Conservation (phyloP, 2,329 filamentous ascomycete genomes). For the Harringtonia aguacate region DNA sequence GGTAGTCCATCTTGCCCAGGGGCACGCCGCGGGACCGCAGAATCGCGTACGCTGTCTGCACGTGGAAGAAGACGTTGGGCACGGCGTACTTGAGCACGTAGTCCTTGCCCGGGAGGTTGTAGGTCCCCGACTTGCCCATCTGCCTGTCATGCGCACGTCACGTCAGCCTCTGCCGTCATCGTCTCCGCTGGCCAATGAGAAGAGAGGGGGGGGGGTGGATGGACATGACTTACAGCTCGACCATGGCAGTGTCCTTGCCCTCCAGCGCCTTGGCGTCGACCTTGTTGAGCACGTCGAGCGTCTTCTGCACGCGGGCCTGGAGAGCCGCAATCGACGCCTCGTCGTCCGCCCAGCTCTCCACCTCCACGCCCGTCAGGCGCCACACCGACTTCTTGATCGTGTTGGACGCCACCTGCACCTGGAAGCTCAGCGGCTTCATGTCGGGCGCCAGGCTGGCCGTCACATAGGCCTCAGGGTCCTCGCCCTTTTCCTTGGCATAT, state of each 20-base stretch:
- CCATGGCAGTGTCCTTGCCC: slow-evolving; percentile 13
- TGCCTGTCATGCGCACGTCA: not conserved
- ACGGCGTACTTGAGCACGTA: slow-evolving; percentile 35
- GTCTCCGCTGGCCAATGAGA: not conserved
- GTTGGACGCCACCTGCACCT: slow-evolving; percentile 21
- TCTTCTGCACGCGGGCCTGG: slow-evolving; percentile 17
- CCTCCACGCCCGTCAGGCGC: slow-evolving; percentile 15
- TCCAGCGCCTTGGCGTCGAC: slow-evolving; percentile 17
- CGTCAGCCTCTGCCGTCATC: not conserved
- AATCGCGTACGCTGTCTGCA: slow-evolving; percentile 44
- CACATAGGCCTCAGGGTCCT: slow-evolving; percentile 15
- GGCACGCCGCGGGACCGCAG: slow-evolving; percentile 44
- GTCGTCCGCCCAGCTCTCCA: slow-evolving; percentile 16
- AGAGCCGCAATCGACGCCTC: slow-evolving; percentile 23
- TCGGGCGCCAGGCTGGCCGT: slow-evolving; percentile 18
- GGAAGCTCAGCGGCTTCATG: slow-evolving; percentile 25
- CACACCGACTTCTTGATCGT: slow-evolving; percentile 18
- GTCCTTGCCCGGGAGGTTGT: slow-evolving; percentile 14
- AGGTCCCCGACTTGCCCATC: slow-evolving; percentile 8
- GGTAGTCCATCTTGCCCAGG: slow-evolving; percentile 46
- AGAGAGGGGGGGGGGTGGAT: not conserved
- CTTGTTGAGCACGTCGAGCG: slow-evolving; percentile 18
- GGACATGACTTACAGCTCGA: slow-evolving; percentile 18
- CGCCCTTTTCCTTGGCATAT: slow-evolving; percentile 16
- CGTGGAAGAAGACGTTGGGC: slow-evolving; percentile 53